Evolutionary conservation across 225 moss, liverwort and hornwort genomes (phyloP).

Genomic region (Ulota crispa): DNA sequence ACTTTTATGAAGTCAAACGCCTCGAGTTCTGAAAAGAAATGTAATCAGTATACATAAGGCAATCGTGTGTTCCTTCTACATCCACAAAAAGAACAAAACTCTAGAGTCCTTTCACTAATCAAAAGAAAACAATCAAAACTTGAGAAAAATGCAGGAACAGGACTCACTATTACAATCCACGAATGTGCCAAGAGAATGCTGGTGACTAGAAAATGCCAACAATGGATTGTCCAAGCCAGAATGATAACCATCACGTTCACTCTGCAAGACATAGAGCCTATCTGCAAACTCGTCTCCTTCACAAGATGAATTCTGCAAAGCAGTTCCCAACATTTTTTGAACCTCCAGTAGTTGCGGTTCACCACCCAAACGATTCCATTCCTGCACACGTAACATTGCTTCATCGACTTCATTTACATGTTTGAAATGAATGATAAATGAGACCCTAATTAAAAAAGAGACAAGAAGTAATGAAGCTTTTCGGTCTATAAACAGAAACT

Average conservation of each 20-base stretch:
- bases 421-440: background rate
- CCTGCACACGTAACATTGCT: constrained; percentile 48
- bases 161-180: constrained; percentile 78
- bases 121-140: background rate
- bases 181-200: constrained; percentile 50
- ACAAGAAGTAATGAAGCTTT: background rate
- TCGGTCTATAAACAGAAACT: background rate
- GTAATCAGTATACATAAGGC: background rate
- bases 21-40: constrained; percentile 65
- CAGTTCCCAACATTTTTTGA: constrained; percentile 81
- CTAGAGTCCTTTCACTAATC: background rate
- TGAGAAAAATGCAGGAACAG: background rate
- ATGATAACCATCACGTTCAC: constrained; percentile 32
- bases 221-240: constrained; percentile 39
- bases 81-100: background rate
- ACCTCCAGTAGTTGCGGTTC: constrained; percentile 87
- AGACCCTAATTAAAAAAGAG: background rate
- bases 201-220: constrained; percentile 38
- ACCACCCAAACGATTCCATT: constrained; percentile 76
- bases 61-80: background rate
- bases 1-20: constrained; percentile 90
- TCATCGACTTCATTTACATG: constrained; percentile 13
- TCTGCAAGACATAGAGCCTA: constrained; percentile 62
- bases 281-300: constrained; percentile 95
- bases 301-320: constrained; percentile 90